phyloP scores from a whole-genome alignment of 345 rosid species.

The Heritiera littoralis region DNA sequence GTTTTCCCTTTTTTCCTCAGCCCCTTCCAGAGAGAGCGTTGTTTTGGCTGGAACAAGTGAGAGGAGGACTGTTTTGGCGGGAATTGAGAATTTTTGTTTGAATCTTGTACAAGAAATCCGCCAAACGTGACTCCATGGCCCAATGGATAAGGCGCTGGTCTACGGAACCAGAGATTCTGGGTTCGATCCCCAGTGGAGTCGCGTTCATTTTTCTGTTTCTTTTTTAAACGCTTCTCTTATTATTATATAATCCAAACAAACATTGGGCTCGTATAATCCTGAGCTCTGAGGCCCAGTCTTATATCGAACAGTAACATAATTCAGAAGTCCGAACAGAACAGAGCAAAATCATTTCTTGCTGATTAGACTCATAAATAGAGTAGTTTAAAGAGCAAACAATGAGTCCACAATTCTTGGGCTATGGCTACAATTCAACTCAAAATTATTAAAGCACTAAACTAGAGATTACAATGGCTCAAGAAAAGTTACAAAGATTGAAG shows the following conservation, averaged over 20 bases:
- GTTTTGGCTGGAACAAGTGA: constrained; percentile 7
- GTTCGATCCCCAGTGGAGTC: constrained; percentile 53
- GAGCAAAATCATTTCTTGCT: constrained; percentile 18
- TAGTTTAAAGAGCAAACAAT: not conserved
- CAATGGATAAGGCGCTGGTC: constrained; percentile 81
- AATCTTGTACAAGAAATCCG: too few relatives aligned
- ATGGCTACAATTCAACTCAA: constrained; percentile 11
- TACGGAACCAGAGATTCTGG: constrained; percentile 74
- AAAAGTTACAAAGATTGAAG: not conserved
- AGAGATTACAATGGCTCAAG: not conserved
- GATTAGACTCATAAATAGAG: not conserved
- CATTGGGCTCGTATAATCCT: too few relatives aligned
- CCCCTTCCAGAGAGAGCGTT: not conserved
- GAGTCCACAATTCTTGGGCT: not conserved
- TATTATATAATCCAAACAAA: too few relatives aligned
- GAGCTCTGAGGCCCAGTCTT: too few relatives aligned
- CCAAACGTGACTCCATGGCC: constrained; percentile 38
- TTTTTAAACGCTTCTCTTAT: too few relatives aligned
- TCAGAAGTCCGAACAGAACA: not conserved
- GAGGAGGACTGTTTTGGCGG: constrained; percentile 39
- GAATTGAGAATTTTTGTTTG: constrained; percentile 6
- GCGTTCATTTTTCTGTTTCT: not conserved
- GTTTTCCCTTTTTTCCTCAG: not conserved
- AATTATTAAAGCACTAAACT: constrained; percentile 22
- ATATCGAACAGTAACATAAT: not conserved